Evolutionary conservation across 2,329 filamentous ascomycete species (phyloP).

Genomic region (Aspergillus oerlinghausenensis): DNA sequence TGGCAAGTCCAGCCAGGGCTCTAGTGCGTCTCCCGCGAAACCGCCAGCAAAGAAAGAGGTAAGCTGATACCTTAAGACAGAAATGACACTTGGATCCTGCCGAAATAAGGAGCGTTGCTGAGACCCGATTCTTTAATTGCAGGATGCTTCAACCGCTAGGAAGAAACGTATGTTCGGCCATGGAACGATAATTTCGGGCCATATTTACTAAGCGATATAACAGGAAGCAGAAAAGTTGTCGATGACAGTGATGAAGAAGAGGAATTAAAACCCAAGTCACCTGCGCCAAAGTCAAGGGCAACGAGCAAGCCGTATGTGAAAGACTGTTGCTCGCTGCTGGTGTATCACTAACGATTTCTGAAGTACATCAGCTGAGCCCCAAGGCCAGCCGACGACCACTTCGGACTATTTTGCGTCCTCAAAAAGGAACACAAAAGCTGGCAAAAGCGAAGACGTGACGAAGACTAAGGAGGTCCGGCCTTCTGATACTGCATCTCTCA

Average conservation of each 20-base stretch:
- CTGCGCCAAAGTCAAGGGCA: constrained; percentile 34
- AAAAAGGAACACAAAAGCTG: constrained; percentile 51
- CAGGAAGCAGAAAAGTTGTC: constrained; percentile 62
- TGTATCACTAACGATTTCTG: constrained; percentile 3
- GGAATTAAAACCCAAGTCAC: constrained; percentile 39
- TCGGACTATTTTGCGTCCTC: constrained; percentile 59
- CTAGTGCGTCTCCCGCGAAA: constrained; percentile 46
- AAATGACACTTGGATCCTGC: not conserved
- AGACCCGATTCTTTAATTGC: not conserved
- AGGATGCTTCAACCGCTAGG: constrained; percentile 26
- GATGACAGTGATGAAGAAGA: constrained; percentile 80
- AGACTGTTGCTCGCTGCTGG: not conserved
- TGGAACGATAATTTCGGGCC: not conserved
- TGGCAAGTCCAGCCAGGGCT: constrained; percentile 61
- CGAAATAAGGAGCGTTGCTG: not conserved
- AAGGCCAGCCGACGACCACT: constrained; percentile 55
- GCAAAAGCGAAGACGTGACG: constrained; percentile 24
- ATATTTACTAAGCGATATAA: constrained; percentile 8
- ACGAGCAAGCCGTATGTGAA: constrained; percentile 46
- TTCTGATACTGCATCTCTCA: constrained; percentile 6
- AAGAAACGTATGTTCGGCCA: constrained; percentile 31
- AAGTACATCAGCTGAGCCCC: constrained; percentile 47
- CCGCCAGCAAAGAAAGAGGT: constrained; percentile 42
- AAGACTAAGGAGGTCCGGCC: constrained; percentile 15
- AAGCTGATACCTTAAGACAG: constrained; percentile 17